phyloP scores from a whole-genome alignment of 805 yeast species.

The Wickerhamiella allomyrinae region DNA sequence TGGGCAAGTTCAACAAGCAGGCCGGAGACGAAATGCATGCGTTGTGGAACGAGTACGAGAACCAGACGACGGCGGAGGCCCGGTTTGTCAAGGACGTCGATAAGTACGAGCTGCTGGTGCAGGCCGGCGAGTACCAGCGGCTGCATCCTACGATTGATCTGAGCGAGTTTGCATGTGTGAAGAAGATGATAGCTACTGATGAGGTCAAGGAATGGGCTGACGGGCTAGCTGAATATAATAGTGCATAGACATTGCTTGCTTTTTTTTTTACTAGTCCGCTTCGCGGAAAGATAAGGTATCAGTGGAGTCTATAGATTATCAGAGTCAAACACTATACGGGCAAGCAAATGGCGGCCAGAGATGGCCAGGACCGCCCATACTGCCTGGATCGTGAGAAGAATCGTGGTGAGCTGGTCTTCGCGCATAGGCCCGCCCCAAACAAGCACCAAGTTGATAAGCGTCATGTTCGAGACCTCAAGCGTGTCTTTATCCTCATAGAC shows the following conservation, averaged over 20 bases:
- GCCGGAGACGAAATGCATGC: conserved; percentile 54
- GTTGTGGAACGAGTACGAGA: conserved; percentile 82
- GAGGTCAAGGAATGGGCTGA: conserved; percentile 61
- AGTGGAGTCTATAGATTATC: conserved; percentile 52
- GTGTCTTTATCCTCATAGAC: conserved; percentile 22
- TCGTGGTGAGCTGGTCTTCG: conserved; percentile 59
- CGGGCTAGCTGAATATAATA: conserved; percentile 22
- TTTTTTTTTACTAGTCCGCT: background rate
- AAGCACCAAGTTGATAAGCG: conserved; percentile 67
- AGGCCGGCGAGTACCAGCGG: conserved; percentile 52
- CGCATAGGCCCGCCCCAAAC: conserved; percentile 85
- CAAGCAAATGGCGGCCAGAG: conserved; percentile 64
- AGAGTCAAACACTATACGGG: conserved; percentile 74
- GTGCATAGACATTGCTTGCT: too few species aligned
- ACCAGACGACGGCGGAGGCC: conserved; percentile 68
- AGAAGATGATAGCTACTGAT: conserved; percentile 47
- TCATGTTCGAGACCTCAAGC: conserved; percentile 59
- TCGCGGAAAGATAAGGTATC: too few species aligned
- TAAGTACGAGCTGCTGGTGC: conserved; percentile 64
- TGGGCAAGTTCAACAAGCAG: conserved; percentile 45
- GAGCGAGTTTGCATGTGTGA: conserved; percentile 53
- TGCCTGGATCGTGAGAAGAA: conserved; percentile 50
- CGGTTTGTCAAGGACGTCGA: conserved; percentile 87
- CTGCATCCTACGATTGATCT: conserved; percentile 42
- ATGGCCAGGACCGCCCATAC: conserved; percentile 52